Percentiles rank a stretch among this genome's conserved stretches.
These are phyloP conservation scores for Cenchrus purpureus DNA, from an alignment of 176 grass and related monocot genomes.

Conservation along the genomic window DNA sequence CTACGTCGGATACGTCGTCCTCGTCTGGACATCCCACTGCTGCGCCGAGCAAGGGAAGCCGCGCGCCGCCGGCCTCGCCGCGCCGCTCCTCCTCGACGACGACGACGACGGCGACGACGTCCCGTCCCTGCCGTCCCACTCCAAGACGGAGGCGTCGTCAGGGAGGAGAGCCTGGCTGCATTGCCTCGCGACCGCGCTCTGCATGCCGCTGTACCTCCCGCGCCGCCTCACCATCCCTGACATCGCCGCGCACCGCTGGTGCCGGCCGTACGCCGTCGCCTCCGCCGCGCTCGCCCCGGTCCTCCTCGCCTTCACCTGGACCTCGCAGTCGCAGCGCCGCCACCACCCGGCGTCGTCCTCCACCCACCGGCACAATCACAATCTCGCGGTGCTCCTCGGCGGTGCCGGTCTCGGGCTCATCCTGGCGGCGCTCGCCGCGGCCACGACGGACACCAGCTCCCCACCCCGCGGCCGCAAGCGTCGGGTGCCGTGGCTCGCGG, in stretches of 20 bases:
- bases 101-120: slow-evolving; percentile 12
- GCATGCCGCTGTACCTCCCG: slow-evolving; percentile 81
- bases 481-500: slow-evolving; percentile 66
- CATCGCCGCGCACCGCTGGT: slow-evolving; percentile 69
- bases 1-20: slow-evolving; percentile 68
- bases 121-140: slow-evolving; percentile 25
- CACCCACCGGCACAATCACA: not conserved
- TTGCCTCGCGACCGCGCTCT: slow-evolving; percentile 27
- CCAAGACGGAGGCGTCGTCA: not conserved
- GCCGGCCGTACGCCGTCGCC: slow-evolving; percentile 44
- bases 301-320: slow-evolving; percentile 60
- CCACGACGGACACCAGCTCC: slow-evolving; percentile 26
- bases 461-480: slow-evolving; percentile 40
- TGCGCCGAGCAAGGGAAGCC: slow-evolving; percentile 42
- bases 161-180: not conserved
- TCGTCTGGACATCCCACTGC: slow-evolving; percentile 78
- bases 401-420: slow-evolving; percentile 37
- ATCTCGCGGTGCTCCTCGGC: slow-evolving; percentile 20
- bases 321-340: slow-evolving; percentile 43
- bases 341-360: not conserved
- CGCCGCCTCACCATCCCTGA: slow-evolving; percentile 86
- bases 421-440: slow-evolving; percentile 23
- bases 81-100: slow-evolving; percentile 52
- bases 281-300: slow-evolving; percentile 64
- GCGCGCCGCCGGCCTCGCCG: slow-evolving; percentile 23